A percentile compares a stretch with the other conserved stretches of the same genome.
phyloP scores from a whole-genome alignment of 495 filamentous ascomycete genomes.

The Penicillium canariense region DNA sequence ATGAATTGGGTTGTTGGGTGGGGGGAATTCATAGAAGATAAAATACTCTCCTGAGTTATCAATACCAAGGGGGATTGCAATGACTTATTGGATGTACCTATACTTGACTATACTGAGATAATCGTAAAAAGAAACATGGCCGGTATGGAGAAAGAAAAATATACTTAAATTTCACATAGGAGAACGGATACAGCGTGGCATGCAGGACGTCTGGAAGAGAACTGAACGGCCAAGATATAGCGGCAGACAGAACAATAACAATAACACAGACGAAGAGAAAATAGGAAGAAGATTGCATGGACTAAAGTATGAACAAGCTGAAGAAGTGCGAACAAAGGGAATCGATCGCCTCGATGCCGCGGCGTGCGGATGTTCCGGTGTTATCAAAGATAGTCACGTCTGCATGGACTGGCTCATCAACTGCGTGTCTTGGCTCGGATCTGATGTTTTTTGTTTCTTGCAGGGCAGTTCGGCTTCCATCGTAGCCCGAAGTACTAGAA shows the following conservation, averaged over 20 bases:
- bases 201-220: neutral
- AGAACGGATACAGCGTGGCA: neutral
- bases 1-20: neutral
- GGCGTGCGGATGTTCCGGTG: neutral
- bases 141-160: too few species aligned
- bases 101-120: too few species aligned
- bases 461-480: too few species aligned
- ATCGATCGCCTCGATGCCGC: neutral
- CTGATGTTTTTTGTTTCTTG: too few species aligned
- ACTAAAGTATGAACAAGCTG: slow-evolving; percentile 12
- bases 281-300: neutral
- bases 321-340: neutral
- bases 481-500: too few species aligned
- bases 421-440: too few species aligned
- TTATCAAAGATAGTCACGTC: neutral
- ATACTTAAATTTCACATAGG: too few species aligned
- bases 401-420: neutral
- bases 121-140: too few species aligned
- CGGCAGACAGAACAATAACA: neutral
- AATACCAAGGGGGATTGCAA: neutral
- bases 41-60: neutral
- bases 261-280: slow-evolving; percentile 2
- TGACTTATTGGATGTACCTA: neutral
- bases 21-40: neutral
- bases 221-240: neutral